Percentiles rank a stretch among this genome's conserved stretches.
Evolutionary conservation across 306 rosid species (phyloP).

Genomic region (Dalbergia cultrata): DNA sequence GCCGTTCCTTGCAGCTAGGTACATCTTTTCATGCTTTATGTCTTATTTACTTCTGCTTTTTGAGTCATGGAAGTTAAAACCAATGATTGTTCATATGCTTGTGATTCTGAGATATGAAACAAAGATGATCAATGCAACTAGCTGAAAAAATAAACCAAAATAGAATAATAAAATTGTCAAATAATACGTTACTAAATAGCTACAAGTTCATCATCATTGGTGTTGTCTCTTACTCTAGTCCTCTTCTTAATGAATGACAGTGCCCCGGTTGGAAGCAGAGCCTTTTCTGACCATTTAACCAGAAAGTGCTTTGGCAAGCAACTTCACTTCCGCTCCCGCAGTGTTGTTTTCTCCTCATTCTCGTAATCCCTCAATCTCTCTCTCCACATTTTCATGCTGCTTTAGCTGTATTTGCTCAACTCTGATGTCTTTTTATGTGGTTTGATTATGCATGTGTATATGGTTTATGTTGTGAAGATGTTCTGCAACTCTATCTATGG

Average conservation of each 20-base stretch:
- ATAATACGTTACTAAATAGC: not conserved
- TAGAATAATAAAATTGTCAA: conserved; percentile 20
- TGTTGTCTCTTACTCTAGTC: conserved; percentile 21
- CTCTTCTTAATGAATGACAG: conserved; percentile 41
- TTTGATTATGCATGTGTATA: not conserved
- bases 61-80: not conserved
- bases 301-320: conserved; percentile 47
- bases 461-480: conserved; percentile 52
- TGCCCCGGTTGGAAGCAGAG: conserved; percentile 49
- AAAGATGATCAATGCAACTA: conserved; percentile 31
- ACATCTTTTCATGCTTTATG: conserved; percentile 6
- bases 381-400: conserved; percentile 18
- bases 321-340: conserved; percentile 42
- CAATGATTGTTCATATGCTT: conserved; percentile 13
- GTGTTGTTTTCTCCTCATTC: conserved; percentile 46
- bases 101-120: conserved; percentile 25
- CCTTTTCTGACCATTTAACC: conserved; percentile 42
- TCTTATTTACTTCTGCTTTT: not conserved
- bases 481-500: conserved; percentile 59
- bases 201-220: conserved; percentile 2
- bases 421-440: conserved; percentile 3
- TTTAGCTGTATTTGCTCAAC: conserved; percentile 14
- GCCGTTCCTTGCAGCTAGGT: conserved; percentile 48
- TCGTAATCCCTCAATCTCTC: conserved; percentile 47
- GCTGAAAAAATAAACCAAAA: conserved; percentile 10